Conservation (phyloP, 1,284 basidiomycete species). For the Cryptococcus floricola region DNA sequence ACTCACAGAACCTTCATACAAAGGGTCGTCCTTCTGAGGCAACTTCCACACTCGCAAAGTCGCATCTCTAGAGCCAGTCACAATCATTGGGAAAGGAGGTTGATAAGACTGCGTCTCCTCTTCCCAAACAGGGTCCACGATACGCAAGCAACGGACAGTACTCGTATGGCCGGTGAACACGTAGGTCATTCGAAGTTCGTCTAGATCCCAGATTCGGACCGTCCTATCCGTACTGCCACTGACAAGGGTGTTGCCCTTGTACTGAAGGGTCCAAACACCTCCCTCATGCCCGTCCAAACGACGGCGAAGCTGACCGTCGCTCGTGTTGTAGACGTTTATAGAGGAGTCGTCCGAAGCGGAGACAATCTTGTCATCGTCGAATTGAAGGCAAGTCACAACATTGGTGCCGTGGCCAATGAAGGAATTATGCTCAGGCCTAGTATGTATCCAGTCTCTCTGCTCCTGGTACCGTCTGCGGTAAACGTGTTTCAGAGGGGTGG, state of each 20-base stretch:
- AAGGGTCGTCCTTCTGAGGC: constrained; percentile 70
- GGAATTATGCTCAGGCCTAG: constrained; percentile 58
- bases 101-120: constrained; percentile 49
- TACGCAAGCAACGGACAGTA: constrained; percentile 61
- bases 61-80: constrained; percentile 88
- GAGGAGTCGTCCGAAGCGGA: constrained; percentile 70
- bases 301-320: constrained; percentile 67
- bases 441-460: constrained; percentile 54
- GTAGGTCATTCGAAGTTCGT: constrained; percentile 74
- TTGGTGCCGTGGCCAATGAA: constrained; percentile 82
- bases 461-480: constrained; percentile 54
- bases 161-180: constrained; percentile 90
- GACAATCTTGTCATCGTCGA: constrained; percentile 88
- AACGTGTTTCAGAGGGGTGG: constrained; percentile 42
- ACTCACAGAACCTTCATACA: constrained; percentile 38
- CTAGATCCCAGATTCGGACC: constrained; percentile 87
- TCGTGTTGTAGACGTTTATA: constrained; percentile 83
- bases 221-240: constrained; percentile 92
- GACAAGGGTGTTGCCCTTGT: constrained; percentile 74
- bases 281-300: constrained; percentile 85
- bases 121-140: constrained; percentile 50
- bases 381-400: constrained; percentile 89
- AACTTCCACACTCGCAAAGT: constrained; percentile 85
- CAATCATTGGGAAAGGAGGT: constrained; percentile 65
- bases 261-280: constrained; percentile 84